Conservation (phyloP, 208 protist species). For the Crithidia expoeki region DNA sequence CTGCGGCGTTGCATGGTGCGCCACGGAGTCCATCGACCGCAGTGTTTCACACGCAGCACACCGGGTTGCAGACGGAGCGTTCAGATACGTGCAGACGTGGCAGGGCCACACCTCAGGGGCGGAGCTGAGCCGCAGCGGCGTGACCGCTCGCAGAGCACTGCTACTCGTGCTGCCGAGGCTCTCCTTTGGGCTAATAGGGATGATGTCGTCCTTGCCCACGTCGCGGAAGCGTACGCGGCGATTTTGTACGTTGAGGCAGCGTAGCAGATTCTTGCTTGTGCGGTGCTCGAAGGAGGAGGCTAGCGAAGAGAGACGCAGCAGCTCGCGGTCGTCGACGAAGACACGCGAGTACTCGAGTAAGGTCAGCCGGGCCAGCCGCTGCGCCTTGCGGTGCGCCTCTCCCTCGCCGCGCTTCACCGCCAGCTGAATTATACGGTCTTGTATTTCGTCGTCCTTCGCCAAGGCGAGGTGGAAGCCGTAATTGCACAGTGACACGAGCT, state of each 20-base stretch:
- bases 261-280: slow-evolving; percentile 73
- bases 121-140: slow-evolving; percentile 33
- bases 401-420: slow-evolving; percentile 57
- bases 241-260: slow-evolving; percentile 79
- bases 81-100: slow-evolving; percentile 75
- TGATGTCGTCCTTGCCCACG: slow-evolving; percentile 56
- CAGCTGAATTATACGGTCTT: slow-evolving; percentile 69
- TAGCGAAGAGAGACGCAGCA: slow-evolving; percentile 60
- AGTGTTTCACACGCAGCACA: slow-evolving; percentile 73
- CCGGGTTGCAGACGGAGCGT: slow-evolving; percentile 46
- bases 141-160: slow-evolving; percentile 6
- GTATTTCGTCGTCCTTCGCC: slow-evolving; percentile 48
- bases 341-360: slow-evolving; percentile 88
- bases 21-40: slow-evolving; percentile 15
- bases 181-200: slow-evolving; percentile 70
- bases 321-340: slow-evolving; percentile 74
- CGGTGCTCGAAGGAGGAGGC: slow-evolving; percentile 60
- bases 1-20: slow-evolving; percentile 12
- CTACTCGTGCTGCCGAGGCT: slow-evolving; percentile 24
- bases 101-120: slow-evolving; percentile 74
- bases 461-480: slow-evolving; percentile 79
- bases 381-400: slow-evolving; percentile 53
- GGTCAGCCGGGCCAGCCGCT: slow-evolving; percentile 70
- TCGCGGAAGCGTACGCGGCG: slow-evolving; percentile 66
- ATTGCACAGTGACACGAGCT: slow-evolving; percentile 74